A percentile compares a stretch with the other conserved stretches of the same genome.
Conservation (phyloP, 257 asterid genomes). For the Cruciata laevipes region DNA sequence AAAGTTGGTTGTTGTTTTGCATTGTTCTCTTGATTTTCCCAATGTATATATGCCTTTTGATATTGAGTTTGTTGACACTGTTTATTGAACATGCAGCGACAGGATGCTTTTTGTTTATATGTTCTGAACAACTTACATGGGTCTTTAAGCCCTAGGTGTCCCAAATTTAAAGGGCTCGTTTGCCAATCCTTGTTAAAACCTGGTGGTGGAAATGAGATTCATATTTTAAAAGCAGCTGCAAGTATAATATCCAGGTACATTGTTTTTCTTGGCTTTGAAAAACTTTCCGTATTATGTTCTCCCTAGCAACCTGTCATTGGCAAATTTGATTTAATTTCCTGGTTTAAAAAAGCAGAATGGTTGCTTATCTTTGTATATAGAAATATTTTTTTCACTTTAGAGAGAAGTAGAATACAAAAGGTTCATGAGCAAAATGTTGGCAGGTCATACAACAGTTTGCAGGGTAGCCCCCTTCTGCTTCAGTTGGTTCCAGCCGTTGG, state of each 20-base stretch:
- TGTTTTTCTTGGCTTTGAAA: neutral
- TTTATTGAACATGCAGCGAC: slow-evolving; percentile 24
- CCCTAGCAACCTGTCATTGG: neutral
- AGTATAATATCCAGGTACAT: slow-evolving; percentile 24
- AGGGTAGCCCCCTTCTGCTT: slow-evolving; percentile 23
- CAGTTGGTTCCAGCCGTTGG: slow-evolving; percentile 34
- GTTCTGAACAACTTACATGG: slow-evolving; percentile 18
- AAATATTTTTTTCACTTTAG: neutral
- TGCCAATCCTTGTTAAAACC: slow-evolving; percentile 34
- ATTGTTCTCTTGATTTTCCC: neutral
- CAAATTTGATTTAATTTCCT: neutral
- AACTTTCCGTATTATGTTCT: neutral
- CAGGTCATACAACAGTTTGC: slow-evolving; percentile 28
- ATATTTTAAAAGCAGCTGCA: slow-evolving; percentile 25
- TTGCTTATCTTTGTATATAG: neutral
- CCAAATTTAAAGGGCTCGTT: slow-evolving; percentile 20
- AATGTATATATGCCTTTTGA: neutral
- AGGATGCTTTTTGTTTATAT: slow-evolving; percentile 28
- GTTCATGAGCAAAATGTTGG: neutral
- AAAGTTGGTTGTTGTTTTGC: neutral
- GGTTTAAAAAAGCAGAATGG: neutral
- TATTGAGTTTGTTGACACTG: neutral
- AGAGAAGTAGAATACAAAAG: slow-evolving; percentile 2
- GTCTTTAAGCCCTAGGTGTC: slow-evolving; percentile 13
- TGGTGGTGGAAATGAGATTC: slow-evolving; percentile 27